A percentile compares a stretch with the other conserved stretches of the same genome.
phyloP scores from a whole-genome alignment of 2,329 filamentous ascomycete species.

The Dothideomycetes sp. region DNA sequence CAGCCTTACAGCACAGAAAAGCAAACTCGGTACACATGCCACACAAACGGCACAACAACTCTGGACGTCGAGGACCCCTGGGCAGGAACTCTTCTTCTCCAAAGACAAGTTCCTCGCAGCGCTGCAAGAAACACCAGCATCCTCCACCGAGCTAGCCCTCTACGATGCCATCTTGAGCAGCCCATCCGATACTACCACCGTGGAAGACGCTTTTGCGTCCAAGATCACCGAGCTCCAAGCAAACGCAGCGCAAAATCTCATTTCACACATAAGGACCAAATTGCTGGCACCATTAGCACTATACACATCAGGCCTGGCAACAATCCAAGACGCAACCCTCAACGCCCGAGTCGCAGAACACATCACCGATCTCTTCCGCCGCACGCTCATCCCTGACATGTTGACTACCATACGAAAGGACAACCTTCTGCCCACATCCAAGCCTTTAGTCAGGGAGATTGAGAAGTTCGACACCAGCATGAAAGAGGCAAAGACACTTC shows the following conservation, averaged over 20 bases:
- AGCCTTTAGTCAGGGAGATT: slow-evolving; percentile 14
- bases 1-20: no score
- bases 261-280: slow-evolving; percentile 9
- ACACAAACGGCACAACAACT: no score
- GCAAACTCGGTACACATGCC: no score
- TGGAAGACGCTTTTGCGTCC: not conserved
- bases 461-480: slow-evolving; percentile 17
- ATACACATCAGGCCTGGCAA: slow-evolving; percentile 15
- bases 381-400: slow-evolving; percentile 14
- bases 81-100: no score
- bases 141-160: no score
- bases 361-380: slow-evolving; percentile 15
- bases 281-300: slow-evolving; percentile 18
- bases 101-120: no score
- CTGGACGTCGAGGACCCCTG: no score
- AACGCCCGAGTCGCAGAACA: slow-evolving; percentile 13
- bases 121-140: no score
- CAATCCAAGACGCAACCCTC: slow-evolving; percentile 15
- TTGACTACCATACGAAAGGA: slow-evolving; percentile 6
- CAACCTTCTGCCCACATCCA: slow-evolving; percentile 13
- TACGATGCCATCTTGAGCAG: not conserved
- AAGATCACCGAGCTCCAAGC: slow-evolving; percentile 2
- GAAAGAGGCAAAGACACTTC: slow-evolving; percentile 13
- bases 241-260: not conserved
- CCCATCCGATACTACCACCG: not conserved